These are phyloP conservation scores for Sisymbrium altissimum DNA, from an alignment of 345 rosid species.

Conservation along the genomic window DNA sequence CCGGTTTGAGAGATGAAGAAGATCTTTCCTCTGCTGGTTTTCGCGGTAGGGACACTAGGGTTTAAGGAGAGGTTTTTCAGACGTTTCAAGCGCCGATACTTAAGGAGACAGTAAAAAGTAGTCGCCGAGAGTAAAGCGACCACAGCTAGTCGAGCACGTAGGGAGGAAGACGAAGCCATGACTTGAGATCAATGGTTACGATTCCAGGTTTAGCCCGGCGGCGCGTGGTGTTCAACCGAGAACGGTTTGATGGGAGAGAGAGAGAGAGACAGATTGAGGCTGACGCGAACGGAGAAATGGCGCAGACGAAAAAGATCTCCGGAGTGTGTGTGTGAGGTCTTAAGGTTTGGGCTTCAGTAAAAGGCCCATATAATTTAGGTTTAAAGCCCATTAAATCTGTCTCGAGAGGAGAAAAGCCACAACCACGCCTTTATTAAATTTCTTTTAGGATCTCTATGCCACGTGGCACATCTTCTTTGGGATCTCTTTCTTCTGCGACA, in stretches of 20 bases:
- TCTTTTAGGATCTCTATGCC: not conserved
- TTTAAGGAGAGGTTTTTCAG: constrained; percentile 39
- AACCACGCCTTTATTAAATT: not conserved
- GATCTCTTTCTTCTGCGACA: constrained; percentile 13
- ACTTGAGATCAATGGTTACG: not conserved
- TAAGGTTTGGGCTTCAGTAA: constrained; percentile 14
- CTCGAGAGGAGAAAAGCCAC: not conserved
- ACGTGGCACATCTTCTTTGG: constrained; percentile 24
- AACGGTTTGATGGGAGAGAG: not conserved
- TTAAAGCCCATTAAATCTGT: not conserved
- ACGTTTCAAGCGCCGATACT: constrained; percentile 67
- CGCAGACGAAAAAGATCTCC: not conserved
- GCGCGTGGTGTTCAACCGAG: constrained; percentile 24
- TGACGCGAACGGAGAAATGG: not conserved
- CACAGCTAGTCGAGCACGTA: constrained; percentile 58
- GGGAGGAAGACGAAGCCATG: constrained; percentile 43
- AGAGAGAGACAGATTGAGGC: not conserved
- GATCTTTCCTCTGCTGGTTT: constrained; percentile 47
- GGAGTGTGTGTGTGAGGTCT: not conserved
- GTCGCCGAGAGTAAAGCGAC: constrained; percentile 78
- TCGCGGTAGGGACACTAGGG: constrained; percentile 18
- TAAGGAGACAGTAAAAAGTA: constrained; percentile 72
- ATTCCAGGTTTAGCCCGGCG: not conserved
- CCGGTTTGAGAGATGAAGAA: constrained; percentile 85
- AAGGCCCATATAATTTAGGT: constrained; percentile 4